Evolutionary conservation across 352 stramenopile genomes (phyloP), one percentile per base, ranked within the genome.

Genomic region (Pythium sukuiense): DNA sequence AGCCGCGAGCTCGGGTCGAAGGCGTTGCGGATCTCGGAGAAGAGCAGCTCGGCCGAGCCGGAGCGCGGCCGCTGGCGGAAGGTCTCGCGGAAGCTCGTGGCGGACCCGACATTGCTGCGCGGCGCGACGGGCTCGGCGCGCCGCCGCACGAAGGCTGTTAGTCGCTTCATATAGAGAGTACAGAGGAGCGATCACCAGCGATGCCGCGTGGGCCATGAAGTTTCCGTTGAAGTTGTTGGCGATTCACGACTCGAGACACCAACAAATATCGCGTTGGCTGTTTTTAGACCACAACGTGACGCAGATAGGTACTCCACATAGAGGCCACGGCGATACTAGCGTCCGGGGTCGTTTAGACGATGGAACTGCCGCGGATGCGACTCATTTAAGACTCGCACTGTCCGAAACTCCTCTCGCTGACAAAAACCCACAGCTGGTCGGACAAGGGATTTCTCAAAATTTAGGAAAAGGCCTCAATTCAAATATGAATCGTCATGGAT

Each of bases 1-100:
- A 77, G 74, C 14, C 59, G 63, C 14, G 79, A 87, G 59, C 73
- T 84, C 18, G 83, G 80, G 55, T 89, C 81, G 56, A 85, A 88
- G 2, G 81, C 79, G 50, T 84, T 88, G 59, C 63, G 72, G 54
- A 85, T 76, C 58, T 90, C 81, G 3, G 58, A 11, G 37, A 82
- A 73, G 32, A 84, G 50, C 24, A 84, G 57, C 55, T 88, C 81
- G 24, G 79, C 77, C 20, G 77, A 85, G 18, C 77, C 76, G 1
- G 76, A 74, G 16, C 79, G 71, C n/a, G 63, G 61, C 2, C 76
- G 79, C 45, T 76, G 75, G 53, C 37, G 69, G 62, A 72, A 87
- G 18, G 68, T 80, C 64, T 76, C 73, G 39, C 49, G 70, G 56
- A 76, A 77, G 61, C 70, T 75, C 27, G n/a, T 39, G 9, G 62